A percentile compares a stretch with the other conserved stretches of the same genome.
These are phyloP conservation scores for Fagus crenata DNA, from an alignment of 306 rosid species.

Conservation along the genomic window DNA sequence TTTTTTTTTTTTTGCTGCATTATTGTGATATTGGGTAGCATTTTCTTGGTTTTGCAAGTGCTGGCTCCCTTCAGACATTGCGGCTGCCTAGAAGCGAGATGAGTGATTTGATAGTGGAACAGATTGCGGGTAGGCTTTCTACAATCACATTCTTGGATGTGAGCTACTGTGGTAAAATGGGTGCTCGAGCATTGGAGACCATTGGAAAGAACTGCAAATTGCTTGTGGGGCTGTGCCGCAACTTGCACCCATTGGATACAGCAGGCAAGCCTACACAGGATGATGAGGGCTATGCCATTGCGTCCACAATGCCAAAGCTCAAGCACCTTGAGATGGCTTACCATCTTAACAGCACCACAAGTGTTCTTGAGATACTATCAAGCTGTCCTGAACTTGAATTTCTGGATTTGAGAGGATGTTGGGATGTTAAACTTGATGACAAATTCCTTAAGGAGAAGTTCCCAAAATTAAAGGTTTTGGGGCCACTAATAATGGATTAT, in stretches of 20 bases:
- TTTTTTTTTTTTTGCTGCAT: constrained; percentile 3
- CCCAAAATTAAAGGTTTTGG: constrained; percentile 73
- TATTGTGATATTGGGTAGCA: constrained; percentile 24
- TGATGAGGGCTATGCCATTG: constrained; percentile 83
- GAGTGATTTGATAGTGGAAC: constrained; percentile 62
- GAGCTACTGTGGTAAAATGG: constrained; percentile 81
- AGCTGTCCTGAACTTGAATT: constrained; percentile 70
- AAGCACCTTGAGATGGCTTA: constrained; percentile 95
- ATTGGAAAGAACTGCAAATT: constrained; percentile 88
- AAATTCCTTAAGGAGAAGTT: constrained; percentile 50
- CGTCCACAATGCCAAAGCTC: constrained; percentile 93
- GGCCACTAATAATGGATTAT: constrained; percentile 66
- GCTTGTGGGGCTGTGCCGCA: constrained; percentile 72
- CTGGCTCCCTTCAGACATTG: constrained; percentile 74
- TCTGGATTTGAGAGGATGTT: constrained; percentile 89
- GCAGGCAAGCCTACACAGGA: constrained; percentile 73
- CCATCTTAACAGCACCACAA: constrained; percentile 60
- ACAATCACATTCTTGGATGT: constrained; percentile 81
- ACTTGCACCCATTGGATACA: constrained; percentile 88
- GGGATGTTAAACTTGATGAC: constrained; percentile 78
- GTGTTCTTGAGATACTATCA: constrained; percentile 64
- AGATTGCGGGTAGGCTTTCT: constrained; percentile 68
- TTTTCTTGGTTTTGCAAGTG: constrained; percentile 68
- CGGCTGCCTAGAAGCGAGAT: constrained; percentile 71
- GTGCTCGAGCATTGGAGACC: constrained; percentile 60